Percentiles rank a stretch among this genome's conserved stretches.
Evolutionary conservation across 805 yeast species (phyloP).

Genomic region (Hanseniaspora taiwanica): DNA sequence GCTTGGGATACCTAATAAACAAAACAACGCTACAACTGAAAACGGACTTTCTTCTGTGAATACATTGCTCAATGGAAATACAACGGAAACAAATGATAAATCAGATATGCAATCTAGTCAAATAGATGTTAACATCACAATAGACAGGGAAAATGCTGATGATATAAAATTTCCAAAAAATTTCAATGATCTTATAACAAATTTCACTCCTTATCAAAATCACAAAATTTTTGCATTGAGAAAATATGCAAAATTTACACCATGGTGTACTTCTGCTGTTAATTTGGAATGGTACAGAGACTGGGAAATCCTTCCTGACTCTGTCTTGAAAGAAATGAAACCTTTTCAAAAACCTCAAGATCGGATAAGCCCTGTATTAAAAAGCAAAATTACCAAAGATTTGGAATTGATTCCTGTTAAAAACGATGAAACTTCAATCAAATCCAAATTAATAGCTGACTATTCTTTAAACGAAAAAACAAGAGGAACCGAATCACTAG

Average conservation of each 20-base stretch:
- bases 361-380: neutral
- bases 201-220: neutral
- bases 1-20: conserved; percentile 1
- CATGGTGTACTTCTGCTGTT: conserved; percentile 26
- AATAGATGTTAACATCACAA: neutral
- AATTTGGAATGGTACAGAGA: conserved; percentile 24
- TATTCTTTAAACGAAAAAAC: conserved; percentile 1
- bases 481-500: conserved; percentile 6
- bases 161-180: neutral
- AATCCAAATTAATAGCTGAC: neutral
- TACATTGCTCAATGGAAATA: no score
- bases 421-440: neutral
- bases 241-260: conserved; percentile 9
- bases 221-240: neutral
- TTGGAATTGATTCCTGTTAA: neutral
- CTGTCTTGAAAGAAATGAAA: conserved; percentile 16
- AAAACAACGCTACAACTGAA: neutral
- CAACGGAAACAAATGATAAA: neutral
- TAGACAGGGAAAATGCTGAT: neutral
- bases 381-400: neutral
- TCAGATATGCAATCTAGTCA: neutral
- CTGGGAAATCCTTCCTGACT: conserved; percentile 23
- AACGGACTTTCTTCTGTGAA: no score
- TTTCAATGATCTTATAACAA: neutral
- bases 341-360: conserved; percentile 24